A percentile compares a stretch with the other conserved stretches of the same genome.
Conservation (phyloP, 164 flowering plant genomes). For the Vitis rupestris region DNA sequence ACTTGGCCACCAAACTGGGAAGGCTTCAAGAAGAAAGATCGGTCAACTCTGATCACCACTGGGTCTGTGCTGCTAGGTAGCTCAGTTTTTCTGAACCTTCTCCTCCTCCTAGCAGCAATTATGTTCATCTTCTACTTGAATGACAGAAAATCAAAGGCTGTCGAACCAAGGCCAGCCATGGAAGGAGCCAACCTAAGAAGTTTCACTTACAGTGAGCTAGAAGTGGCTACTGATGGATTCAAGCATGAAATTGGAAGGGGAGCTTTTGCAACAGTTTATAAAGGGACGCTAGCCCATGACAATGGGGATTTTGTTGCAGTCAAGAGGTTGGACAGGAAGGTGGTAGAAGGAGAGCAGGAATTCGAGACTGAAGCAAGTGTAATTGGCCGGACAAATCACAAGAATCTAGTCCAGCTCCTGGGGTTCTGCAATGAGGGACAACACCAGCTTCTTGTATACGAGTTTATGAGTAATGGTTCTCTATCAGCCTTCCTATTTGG, state of each 20-base stretch:
- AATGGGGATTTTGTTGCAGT: constrained; percentile 16
- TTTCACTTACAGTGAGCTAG: constrained; percentile 21
- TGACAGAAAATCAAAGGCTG: too few species aligned
- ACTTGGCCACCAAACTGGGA: not conserved
- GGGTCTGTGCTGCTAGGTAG: constrained; percentile 16
- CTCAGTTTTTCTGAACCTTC: constrained; percentile 11
- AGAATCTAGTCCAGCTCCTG: constrained; percentile 23
- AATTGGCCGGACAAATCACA: constrained; percentile 27
- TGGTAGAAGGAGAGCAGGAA: constrained; percentile 21
- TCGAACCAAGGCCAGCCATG: too few species aligned
- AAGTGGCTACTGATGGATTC: constrained; percentile 22
- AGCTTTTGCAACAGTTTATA: constrained; percentile 26
- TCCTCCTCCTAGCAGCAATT: not conserved
- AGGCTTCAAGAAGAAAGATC: too few species aligned
- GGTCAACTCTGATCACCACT: not conserved
- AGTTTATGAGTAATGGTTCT: constrained; percentile 21
- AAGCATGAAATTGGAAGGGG: constrained; percentile 27
- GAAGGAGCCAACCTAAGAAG: too few species aligned
- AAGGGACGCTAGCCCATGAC: constrained; percentile 7
- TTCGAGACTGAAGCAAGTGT: constrained; percentile 23
- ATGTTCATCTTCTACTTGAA: too few species aligned
- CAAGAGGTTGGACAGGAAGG: constrained; percentile 23
- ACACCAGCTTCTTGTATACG: constrained; percentile 19
- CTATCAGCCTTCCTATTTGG: constrained; percentile 17
- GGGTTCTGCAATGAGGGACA: constrained; percentile 30